Percentiles rank a stretch among this genome's conserved stretches.
Evolutionary conservation across 495 filamentous ascomycete species (phyloP).

Genomic region (Aspergillus wentii): DNA sequence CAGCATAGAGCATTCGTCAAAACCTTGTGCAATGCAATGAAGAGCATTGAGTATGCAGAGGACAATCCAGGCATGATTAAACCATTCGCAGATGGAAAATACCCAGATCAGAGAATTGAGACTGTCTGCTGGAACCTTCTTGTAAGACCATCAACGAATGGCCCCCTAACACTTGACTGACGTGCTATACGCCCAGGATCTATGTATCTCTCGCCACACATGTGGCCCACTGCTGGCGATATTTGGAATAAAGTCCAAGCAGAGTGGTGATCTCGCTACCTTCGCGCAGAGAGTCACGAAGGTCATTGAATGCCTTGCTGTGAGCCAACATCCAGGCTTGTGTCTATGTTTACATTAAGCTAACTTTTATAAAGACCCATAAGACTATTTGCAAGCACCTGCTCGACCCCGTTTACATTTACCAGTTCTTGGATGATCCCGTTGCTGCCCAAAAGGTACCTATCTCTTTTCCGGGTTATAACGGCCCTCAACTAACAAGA

Average conservation of each 20-base stretch:
- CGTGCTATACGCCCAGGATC: too few species aligned
- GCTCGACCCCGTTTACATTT: conserved; percentile 22
- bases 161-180: too few species aligned
- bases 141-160: conserved; percentile 14
- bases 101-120: conserved; percentile 9
- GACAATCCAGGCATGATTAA: conserved; percentile 30
- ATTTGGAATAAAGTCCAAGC: conserved; percentile 3
- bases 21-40: conserved; percentile 15
- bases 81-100: conserved; percentile 17
- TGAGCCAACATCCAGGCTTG: neutral
- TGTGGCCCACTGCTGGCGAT: neutral
- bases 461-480: too few species aligned
- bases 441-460: conserved; percentile 8
- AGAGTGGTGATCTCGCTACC: neutral
- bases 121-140: conserved; percentile 19
- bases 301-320: conserved; percentile 3
- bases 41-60: conserved; percentile 12
- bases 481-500: too few species aligned
- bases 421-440: conserved; percentile 31
- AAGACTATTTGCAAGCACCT: conserved; percentile 40
- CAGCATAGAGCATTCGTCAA: conserved; percentile 19
- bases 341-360: neutral
- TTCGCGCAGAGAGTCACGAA: conserved; percentile 6
- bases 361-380: conserved; percentile 9
- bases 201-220: neutral